A percentile compares a stretch with the other conserved stretches of the same genome.
phyloP scores from a whole-genome alignment of 495 filamentous ascomycete genomes.

The Trypethelium eluteriae region DNA sequence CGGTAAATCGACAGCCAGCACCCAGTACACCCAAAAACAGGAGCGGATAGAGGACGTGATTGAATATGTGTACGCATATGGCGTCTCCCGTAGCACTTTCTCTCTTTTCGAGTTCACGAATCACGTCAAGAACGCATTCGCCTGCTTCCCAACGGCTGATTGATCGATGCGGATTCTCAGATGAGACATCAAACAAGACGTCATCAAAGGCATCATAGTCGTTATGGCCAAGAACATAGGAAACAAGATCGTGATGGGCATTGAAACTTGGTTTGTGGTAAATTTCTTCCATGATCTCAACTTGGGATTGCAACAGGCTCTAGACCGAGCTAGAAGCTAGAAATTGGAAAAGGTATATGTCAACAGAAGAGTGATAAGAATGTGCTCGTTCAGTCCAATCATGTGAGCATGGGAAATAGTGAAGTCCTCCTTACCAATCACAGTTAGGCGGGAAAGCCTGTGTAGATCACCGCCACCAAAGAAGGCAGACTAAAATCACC shows the following conservation, averaged over 20 bases:
- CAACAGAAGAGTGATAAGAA: not conserved
- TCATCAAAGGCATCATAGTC: not conserved
- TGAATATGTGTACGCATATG: slow-evolving; percentile 27
- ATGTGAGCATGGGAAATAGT: not conserved
- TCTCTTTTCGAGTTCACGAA: slow-evolving; percentile 1
- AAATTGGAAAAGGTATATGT: not conserved
- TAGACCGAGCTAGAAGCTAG: not conserved
- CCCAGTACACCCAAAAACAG: slow-evolving; percentile 25
- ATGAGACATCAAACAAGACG: not conserved
- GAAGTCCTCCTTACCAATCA: too few species aligned
- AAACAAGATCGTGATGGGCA: not conserved
- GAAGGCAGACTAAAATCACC: not conserved
- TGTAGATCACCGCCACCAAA: not conserved
- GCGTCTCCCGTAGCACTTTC: slow-evolving; percentile 14
- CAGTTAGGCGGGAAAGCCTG: not conserved
- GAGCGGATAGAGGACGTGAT: slow-evolving; percentile 27
- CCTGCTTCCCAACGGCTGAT: not conserved
- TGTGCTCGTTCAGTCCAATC: not conserved
- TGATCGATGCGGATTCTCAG: not conserved
- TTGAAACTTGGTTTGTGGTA: not conserved
- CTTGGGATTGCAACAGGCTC: not conserved
- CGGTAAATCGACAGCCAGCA: slow-evolving; percentile 23
- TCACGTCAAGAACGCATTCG: not conserved
- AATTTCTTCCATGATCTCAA: not conserved
- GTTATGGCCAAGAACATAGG: slow-evolving; percentile 1